phyloP scores from a whole-genome alignment of 768 basidiomycete species.

The Kondoa subrosea region DNA sequence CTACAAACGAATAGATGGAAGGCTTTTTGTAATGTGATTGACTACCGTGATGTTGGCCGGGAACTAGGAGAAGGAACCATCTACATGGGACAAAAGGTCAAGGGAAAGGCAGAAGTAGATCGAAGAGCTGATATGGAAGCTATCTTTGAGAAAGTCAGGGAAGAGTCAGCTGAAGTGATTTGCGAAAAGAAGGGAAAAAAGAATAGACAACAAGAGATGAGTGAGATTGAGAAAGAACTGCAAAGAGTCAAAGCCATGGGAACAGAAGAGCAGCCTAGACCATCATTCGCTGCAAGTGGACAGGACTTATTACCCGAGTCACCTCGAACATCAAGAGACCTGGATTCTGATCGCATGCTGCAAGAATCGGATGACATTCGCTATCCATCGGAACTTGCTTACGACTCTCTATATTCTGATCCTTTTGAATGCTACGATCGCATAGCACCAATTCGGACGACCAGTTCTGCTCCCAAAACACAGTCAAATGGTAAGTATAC shows the following conservation, averaged over 20 bases:
- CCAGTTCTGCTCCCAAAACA: not conserved
- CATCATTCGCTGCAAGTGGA: not conserved
- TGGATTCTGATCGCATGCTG: not conserved
- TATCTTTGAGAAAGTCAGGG: constrained; percentile 6
- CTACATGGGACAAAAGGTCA: constrained; percentile 3
- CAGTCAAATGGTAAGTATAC: not conserved
- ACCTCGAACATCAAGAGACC: not conserved
- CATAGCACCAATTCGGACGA: not conserved
- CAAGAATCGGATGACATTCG: not conserved
- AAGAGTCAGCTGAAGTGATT: not conserved
- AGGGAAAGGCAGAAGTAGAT: constrained; percentile 7
- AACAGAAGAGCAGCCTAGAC: not conserved
- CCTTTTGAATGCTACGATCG: not conserved
- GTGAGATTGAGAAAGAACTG: not conserved
- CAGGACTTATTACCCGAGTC: not conserved
- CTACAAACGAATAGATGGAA: constrained; percentile 41
- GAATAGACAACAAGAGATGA: not conserved
- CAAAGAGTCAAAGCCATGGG: not conserved
- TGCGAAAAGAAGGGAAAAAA: not conserved
- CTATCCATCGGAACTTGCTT: not conserved
- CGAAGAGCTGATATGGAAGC: constrained; percentile 13
- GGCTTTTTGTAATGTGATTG: constrained; percentile 48
- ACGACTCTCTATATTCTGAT: not conserved
- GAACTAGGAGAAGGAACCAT: constrained; percentile 35
- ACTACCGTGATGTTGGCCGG: constrained; percentile 51